phyloP scores from a whole-genome alignment of 2,329 filamentous ascomycete species.

The Torrubiella hemipterigena region DNA sequence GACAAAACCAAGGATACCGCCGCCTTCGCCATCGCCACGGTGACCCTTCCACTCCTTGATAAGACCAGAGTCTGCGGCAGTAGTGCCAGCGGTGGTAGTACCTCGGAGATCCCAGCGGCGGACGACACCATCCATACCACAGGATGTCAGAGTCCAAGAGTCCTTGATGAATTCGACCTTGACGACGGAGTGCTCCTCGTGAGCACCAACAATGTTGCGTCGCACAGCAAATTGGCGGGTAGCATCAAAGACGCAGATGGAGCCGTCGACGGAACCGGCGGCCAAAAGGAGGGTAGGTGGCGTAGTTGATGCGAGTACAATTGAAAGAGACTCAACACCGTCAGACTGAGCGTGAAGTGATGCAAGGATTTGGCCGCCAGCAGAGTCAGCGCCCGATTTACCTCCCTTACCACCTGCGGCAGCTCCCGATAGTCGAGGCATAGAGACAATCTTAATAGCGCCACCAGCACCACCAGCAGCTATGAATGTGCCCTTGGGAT shows the following conservation, averaged over 20 bases:
- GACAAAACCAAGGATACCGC: conserved; percentile 83
- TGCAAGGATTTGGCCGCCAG: conserved; percentile 58
- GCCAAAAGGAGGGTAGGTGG: conserved; percentile 45
- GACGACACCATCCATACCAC: conserved; percentile 85
- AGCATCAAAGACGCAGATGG: conserved; percentile 77
- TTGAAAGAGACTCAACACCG: conserved; percentile 65
- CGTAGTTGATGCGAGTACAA: conserved; percentile 28
- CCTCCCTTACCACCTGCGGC: conserved; percentile 14
- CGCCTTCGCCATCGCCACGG: conserved; percentile 69
- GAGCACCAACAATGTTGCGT: conserved; percentile 67
- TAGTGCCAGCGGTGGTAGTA: conserved; percentile 18
- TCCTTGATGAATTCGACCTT: conserved; percentile 75
- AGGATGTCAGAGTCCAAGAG: conserved; percentile 67
- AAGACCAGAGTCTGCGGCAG: conserved; percentile 43
- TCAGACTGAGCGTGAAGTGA: conserved; percentile 66
- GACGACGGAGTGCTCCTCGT: conserved; percentile 82
- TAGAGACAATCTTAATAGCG: conserved; percentile 69
- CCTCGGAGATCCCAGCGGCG: conserved; percentile 72
- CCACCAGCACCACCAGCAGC: conserved; percentile 84
- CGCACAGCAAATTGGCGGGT: conserved; percentile 79
- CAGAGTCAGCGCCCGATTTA: conserved; percentile 22
- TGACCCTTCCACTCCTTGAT: conserved; percentile 88
- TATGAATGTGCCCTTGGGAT: conserved; percentile 66
- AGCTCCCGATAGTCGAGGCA: conserved; percentile 48
- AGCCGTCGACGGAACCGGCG: conserved; percentile 60